Evolutionary conservation across 768 basidiomycete species (phyloP).

Genomic region (Phylloporus rhodoxanthus): DNA sequence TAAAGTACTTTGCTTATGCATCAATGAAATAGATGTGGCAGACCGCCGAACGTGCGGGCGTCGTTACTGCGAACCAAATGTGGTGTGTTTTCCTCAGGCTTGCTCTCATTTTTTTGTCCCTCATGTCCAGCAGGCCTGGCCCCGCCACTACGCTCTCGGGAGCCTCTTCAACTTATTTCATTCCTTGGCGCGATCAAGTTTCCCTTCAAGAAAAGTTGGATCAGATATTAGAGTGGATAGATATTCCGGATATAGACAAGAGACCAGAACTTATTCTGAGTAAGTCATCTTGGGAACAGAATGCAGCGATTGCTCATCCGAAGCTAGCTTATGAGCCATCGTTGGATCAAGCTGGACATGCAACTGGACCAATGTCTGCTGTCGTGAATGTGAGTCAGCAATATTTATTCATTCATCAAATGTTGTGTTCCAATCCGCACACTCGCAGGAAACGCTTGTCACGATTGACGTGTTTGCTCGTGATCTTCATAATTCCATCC

Average conservation of each 20-base stretch:
- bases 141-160: slow-evolving; percentile 68
- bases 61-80: slow-evolving; percentile 85
- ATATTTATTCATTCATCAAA: not conserved
- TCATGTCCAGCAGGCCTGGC: slow-evolving; percentile 56
- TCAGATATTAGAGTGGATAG: slow-evolving; percentile 78
- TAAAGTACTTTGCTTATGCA: not conserved
- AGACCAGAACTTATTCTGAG: slow-evolving; percentile 77
- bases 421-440: not conserved
- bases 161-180: slow-evolving; percentile 61
- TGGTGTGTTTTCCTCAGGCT: slow-evolving; percentile 48
- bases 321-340: slow-evolving; percentile 73
- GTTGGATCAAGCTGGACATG: slow-evolving; percentile 80
- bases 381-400: slow-evolving; percentile 57
- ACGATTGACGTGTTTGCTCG: slow-evolving; percentile 71
- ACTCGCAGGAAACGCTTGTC: slow-evolving; percentile 50
- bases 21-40: slow-evolving; percentile 71
- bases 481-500: slow-evolving; percentile 57
- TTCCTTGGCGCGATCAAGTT: slow-evolving; percentile 64
- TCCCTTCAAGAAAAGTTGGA: slow-evolving; percentile 65
- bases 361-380: slow-evolving; percentile 59
- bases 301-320: not conserved
- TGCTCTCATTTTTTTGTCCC: not conserved
- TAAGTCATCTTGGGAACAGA: slow-evolving; percentile 25
- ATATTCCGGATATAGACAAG: slow-evolving; percentile 55
- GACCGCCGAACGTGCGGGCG: slow-evolving; percentile 66